Evolutionary conservation across 2,329 filamentous ascomycete species (phyloP).

Genomic region (Fusarium clavum): DNA sequence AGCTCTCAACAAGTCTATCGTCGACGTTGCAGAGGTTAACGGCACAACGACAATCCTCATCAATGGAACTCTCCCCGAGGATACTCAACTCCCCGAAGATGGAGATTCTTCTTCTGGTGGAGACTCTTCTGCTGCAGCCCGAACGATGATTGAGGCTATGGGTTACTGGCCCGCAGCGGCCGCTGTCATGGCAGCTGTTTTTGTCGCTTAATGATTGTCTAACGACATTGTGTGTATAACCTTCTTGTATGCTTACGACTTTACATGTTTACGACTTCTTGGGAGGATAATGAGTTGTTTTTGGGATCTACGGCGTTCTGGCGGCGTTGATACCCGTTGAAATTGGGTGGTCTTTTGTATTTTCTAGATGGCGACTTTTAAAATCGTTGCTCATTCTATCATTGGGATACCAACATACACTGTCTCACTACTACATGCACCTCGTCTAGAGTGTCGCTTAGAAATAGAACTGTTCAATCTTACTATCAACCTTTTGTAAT

Average conservation of each 20-base stretch:
- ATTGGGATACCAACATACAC: neutral
- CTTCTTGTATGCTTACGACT: conserved; percentile 30
- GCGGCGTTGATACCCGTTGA: conserved; percentile 26
- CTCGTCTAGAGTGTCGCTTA: neutral
- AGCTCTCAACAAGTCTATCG: conserved; percentile 69
- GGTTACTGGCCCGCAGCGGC: conserved; percentile 64
- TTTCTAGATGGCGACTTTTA: neutral
- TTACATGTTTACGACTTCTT: conserved; percentile 21
- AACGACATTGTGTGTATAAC: conserved; percentile 8
- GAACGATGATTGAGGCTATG: conserved; percentile 51
- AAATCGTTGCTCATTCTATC: neutral
- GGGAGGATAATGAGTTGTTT: neutral
- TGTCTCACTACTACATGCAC: neutral
- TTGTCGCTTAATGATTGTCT: conserved; percentile 51
- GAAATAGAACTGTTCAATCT: conserved; percentile 5
- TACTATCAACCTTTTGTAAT: neutral
- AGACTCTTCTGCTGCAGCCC: conserved; percentile 43
- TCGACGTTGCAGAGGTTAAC: conserved; percentile 70
- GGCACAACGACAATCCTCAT: conserved; percentile 73
- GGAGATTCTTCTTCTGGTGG: neutral
- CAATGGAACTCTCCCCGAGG: conserved; percentile 83
- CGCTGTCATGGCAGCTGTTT: conserved; percentile 59
- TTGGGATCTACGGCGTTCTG: conserved; percentile 13
- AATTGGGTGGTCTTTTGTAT: conserved; percentile 9
- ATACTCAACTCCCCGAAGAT: conserved; percentile 63